Conservation (phyloP, 1,139 yeast genomes). For the Sugiyamaella xylanicola region DNA sequence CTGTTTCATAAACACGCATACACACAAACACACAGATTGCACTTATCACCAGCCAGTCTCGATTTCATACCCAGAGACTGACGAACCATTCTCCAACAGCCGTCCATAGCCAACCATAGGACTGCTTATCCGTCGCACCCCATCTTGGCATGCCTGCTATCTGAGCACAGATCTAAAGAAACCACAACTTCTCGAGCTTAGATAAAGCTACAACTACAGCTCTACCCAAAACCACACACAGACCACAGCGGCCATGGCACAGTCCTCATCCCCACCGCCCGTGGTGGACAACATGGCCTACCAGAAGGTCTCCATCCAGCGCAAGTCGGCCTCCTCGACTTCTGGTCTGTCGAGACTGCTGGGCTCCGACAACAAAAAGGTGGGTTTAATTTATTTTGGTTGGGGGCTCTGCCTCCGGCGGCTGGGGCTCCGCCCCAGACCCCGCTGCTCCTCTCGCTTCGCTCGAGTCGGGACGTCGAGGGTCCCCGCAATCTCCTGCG, state of each 20-base stretch:
- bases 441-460: conserved; percentile 4
- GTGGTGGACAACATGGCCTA: conserved; percentile 17
- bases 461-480: conserved; percentile 1
- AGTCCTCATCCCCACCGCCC: conserved; percentile 15
- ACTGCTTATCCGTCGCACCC: not conserved
- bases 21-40: too few relatives aligned
- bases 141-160: not conserved
- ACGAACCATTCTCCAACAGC: too few relatives aligned
- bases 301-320: conserved; percentile 19
- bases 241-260: conserved; percentile 10
- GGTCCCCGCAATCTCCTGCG: conserved; percentile 1
- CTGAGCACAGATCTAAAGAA: not conserved
- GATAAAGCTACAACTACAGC: not conserved
- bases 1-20: too few relatives aligned
- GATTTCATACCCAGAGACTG: too few relatives aligned
- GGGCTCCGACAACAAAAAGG: conserved; percentile 23
- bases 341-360: conserved; percentile 27
- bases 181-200: too few relatives aligned
- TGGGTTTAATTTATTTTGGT: not conserved
- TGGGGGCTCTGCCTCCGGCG: not conserved
- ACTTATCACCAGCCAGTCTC: too few relatives aligned
- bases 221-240: not conserved
- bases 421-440: conserved; percentile 7
- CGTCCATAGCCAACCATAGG: too few relatives aligned
- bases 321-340: conserved; percentile 21